Evolutionary conservation across 192 early-diverging fungal species (phyloP), one percentile per base, ranked within the genome.

Genomic region (Linnemannia exigua): DNA sequence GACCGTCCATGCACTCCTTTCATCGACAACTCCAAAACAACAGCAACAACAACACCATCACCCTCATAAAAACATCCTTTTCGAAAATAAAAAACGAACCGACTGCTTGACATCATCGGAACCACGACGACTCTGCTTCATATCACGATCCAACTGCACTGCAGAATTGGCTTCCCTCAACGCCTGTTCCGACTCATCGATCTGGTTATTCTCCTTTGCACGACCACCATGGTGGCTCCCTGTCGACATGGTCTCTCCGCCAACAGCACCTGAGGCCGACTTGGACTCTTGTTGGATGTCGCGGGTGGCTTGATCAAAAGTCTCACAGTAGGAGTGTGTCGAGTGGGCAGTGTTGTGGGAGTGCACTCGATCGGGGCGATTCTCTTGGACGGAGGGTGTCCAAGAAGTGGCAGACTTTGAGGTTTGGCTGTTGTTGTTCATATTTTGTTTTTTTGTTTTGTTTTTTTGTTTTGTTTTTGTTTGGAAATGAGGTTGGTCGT

Each of bases 241-340:
- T 41, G 50, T 69, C 0, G 52, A 17, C 22, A 20, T 54, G 2
- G 9, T 63, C 47, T 14, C 54, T 44, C 31, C 12, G 1, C 20
- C 20, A 35, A 2, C 61, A 63, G 37, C 51, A 28, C 0, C 6
- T 28, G 20, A 31, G 47, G 16, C 17, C 35, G 68, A 67, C n/a
- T 7, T 68, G 4, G 68, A 37, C 22, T 72, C n/a, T 35, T 54
- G 70, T 22, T 66, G 77, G 2, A 69, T 35, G 37, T 86, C 84
- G 5, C 84, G 74, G 1, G 84, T 86, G 17, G 61, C 79, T 46
- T 86, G 84, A 41, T 86, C 84, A 80, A 86, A 86, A 63, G 84
- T 86, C 70, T 86, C 84, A 44, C 76, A 69, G 38, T 44, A 14
- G 14, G 84, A 63, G 35, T 80, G 84, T 11, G 84, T 86, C 7